Evolutionary conservation across 2,329 filamentous ascomycete genomes (phyloP).

Genomic region (Fusarium liriodendri): DNA sequence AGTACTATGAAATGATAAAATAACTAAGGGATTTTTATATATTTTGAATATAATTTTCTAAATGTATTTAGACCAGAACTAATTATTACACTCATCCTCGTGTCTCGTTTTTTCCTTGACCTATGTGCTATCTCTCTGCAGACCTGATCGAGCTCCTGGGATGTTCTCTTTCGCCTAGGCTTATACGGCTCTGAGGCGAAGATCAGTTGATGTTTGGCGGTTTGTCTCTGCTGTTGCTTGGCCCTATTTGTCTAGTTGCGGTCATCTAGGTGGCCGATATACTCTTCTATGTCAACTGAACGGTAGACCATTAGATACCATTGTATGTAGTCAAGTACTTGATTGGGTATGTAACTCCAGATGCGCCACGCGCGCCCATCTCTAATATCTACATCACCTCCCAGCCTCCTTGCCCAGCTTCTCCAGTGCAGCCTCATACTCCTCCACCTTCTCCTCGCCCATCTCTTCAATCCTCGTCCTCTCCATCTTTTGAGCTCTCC

Average conservation of each 20-base stretch:
- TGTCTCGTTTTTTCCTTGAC: too few relatives aligned
- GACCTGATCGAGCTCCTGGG: neutral
- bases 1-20: too few relatives aligned
- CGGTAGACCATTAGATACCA: neutral
- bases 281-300: neutral
- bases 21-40: too few relatives aligned
- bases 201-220: neutral
- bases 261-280: neutral
- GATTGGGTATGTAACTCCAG: conserved; percentile 32
- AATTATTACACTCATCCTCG: too few relatives aligned
- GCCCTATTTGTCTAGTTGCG: neutral
- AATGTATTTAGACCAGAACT: too few relatives aligned
- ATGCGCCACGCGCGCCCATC: conserved; percentile 10
- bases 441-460: conserved; percentile 57
- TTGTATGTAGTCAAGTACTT: neutral
- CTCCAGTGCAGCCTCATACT: conserved; percentile 68
- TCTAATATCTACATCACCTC: conserved; percentile 34
- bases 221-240: neutral
- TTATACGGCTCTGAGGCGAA: neutral
- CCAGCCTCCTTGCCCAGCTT: conserved; percentile 71
- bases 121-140: neutral
- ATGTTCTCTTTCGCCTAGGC: neutral
- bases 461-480: conserved; percentile 62
- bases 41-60: too few relatives aligned
- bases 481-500: conserved; percentile 58